phyloP scores from a whole-genome alignment of 805 yeast genomes.

The Spathaspora boniae region DNA sequence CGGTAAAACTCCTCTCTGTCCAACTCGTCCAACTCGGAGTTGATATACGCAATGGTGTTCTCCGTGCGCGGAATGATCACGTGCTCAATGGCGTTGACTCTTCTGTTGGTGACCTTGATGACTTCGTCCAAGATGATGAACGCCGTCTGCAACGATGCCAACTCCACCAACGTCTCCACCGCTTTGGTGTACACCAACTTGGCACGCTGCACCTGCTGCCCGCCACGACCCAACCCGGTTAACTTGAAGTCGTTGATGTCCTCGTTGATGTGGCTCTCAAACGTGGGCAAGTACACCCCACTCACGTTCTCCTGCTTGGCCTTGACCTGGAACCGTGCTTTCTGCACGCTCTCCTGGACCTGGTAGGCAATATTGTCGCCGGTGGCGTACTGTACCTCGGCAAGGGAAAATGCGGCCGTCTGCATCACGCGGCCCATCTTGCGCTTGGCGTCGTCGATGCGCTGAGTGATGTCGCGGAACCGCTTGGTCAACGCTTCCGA shows the following conservation, averaged over 20 bases:
- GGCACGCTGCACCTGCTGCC: conserved; percentile 95
- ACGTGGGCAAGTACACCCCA: conserved; percentile 92
- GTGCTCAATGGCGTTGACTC: conserved; percentile 98
- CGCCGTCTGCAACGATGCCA: conserved; percentile 95
- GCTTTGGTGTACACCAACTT: conserved; percentile 90
- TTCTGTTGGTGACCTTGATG: conserved; percentile 94
- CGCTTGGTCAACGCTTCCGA: conserved; percentile 96
- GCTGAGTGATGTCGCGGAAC: conserved; percentile 89
- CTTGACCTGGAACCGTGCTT: conserved; percentile 84
- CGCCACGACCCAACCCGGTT: conserved; percentile 98
- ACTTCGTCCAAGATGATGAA: conserved; percentile 96
- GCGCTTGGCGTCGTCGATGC: conserved; percentile 92
- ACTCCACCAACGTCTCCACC: conserved; percentile 93
- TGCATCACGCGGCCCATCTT: conserved; percentile 99
- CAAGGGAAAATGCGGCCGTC: conserved; percentile 94
- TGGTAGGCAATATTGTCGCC: conserved; percentile 95
- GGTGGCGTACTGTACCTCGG: conserved; percentile 96
- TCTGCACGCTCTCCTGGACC: conserved; percentile 89
- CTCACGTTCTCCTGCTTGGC: conserved; percentile 95
- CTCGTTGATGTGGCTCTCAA: conserved; percentile 80
- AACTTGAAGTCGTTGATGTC: conserved; percentile 89
- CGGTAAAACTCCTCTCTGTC: conserved; percentile 98
- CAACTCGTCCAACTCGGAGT: conserved; percentile 93
- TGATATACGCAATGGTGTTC: conserved; percentile 86
- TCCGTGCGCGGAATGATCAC: conserved; percentile 97